Base-by-base conservation (phyloP, 805 yeast genomes). In the Kregervanrija pseudodelftensis region DNA sequence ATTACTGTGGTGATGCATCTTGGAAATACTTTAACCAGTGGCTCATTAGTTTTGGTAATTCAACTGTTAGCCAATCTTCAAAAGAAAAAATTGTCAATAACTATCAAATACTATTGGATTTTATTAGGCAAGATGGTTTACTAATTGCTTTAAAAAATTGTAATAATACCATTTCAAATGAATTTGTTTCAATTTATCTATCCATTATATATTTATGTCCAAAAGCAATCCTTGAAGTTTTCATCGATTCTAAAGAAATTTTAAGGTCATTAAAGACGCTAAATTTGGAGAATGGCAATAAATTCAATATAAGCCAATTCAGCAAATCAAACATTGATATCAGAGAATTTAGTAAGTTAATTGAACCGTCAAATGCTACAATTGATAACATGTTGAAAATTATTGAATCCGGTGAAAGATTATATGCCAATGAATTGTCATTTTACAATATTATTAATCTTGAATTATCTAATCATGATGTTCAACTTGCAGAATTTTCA, bases 401-500 rank as follows among this genome's bases (percentile, higher is more conserved):
- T n/a, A 57, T 63, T 17, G 60, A 59, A 36, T 50, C 57, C 9
- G 62, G 56, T 11, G 61, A 62, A 45, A 44, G 63, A 22, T 43
- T 64, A 9, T 54, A 52, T 36, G 53, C 58, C 1, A 61, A 55
- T 39, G 56, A 51, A 8, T 39, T 62, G 3, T 50, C 66, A 0
- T 42, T 63, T 12, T 37, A 46, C n/a, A 54, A 61, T 34, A 50
- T 64, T 8, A 46, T 51, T 9, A 36, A 44, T 8, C 47, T 64
- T 8, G 49, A 58, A 11, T 46, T 49, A 8, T 35, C 57, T 1
- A 41, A 45, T 5, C 33, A 39, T 14, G 16, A 45, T 1, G 46
- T n/a, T 4, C 68, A 64, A 43, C 35, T 51, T 8, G n/a, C 30
- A 8, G 58, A 61, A 45, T 44, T 63, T 28, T 41, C 49, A 11